Evolutionary conservation across 148 eudicot genomes (phyloP), one percentile per base, ranked within the genome.

Genomic region (Chenopodium formosanum): DNA sequence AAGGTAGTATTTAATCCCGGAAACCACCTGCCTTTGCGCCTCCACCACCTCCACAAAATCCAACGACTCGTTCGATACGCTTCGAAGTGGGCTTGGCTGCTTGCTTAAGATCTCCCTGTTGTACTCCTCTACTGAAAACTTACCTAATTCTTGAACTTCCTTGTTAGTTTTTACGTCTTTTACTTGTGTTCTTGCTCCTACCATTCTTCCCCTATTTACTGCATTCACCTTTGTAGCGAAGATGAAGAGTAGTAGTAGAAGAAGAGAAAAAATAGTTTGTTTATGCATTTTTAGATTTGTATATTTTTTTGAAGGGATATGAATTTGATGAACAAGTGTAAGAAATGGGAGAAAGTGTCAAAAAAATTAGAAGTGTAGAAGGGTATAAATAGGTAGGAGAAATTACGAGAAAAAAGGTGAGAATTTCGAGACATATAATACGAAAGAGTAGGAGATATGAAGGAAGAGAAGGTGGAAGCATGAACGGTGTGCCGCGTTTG

Each of bases 11-110:
- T 92, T 89, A 9, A 86, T 64, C 77, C 97, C 97, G 14, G 91
- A 67, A 34, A 92, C 94, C 65, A 92, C 94, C 68, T 92, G 97
- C 34, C 23, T 85, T 84, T 92, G 91, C 27, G 94, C 97, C 78
- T 86, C 90, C 74, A 91, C 87, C 70, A 92, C 97, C 83, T 78
- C 84, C 29, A 82, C 23, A 34, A 92, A 92, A 72, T 20, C 78
- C 77, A 88, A 67, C 17, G 75, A 84, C 4, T 78, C 56, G 44
- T 17, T 76, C 5, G 79, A 81, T 1, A 73, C 84, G 3, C 77
- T 68, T 3, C 78, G 74, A 27, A 68, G 56, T 1, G 65, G 77
- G 58, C 63, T 75, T 44, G 78, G 71, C 1, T 67, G 67, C 46
- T 46, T 68, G 22, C 71, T 62, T 27, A 68, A 81, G 29, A 85